Evolutionary conservation across 768 basidiomycete genomes (phyloP).

Genomic region (Tulasnella sp.): DNA sequence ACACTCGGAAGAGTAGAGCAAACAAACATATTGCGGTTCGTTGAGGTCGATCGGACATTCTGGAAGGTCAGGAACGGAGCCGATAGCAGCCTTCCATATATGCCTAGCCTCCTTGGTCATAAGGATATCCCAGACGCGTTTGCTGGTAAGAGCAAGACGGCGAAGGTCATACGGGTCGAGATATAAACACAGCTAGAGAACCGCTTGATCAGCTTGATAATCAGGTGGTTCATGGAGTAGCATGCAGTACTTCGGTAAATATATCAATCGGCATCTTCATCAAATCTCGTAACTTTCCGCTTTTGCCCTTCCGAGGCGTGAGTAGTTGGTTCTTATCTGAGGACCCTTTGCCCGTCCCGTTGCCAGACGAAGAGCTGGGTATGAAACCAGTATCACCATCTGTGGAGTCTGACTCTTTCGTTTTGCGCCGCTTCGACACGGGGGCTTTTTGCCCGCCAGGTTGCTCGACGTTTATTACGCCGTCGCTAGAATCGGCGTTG

Average conservation of each 20-base stretch:
- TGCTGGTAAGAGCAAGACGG: slow-evolving; percentile 10
- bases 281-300: slow-evolving; percentile 25
- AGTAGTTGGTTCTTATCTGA: background rate
- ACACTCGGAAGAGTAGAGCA: slow-evolving; percentile 18
- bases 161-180: slow-evolving; percentile 24
- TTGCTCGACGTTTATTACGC: too few relatives aligned
- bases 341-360: background rate
- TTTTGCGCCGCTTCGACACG: background rate
- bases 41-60: slow-evolving; percentile 20
- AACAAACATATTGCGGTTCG: slow-evolving; percentile 25
- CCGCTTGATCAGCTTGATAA: background rate
- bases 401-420: background rate
- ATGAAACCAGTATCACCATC: background rate
- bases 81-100: slow-evolving; percentile 20
- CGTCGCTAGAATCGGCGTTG: too few relatives aligned
- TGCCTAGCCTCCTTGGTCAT: background rate
- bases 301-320: background rate
- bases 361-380: background rate
- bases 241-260: slow-evolving; percentile 27
- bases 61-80: slow-evolving; percentile 8
- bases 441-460: too few relatives aligned
- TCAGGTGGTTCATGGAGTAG: too few relatives aligned
- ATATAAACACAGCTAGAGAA: slow-evolving; percentile 17
- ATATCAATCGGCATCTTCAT: slow-evolving; percentile 30
- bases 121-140: slow-evolving; percentile 20